Evolutionary conservation across 140 eudicot genomes (phyloP).

Genomic region (Senecio squalidus): DNA sequence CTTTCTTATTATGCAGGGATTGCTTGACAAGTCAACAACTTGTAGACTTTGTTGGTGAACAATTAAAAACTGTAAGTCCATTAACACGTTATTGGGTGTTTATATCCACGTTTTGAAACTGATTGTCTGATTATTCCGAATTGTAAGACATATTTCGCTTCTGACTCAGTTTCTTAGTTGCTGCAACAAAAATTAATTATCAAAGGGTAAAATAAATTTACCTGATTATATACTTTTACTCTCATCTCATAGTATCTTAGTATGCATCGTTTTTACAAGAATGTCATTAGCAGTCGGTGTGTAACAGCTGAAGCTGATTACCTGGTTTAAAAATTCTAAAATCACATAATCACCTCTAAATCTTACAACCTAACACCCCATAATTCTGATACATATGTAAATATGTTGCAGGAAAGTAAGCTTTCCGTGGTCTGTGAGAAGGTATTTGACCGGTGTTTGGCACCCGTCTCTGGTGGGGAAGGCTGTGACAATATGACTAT

Average conservation of each 20-base stretch:
- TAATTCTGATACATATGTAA: neutral
- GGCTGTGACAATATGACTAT: conserved; percentile 98
- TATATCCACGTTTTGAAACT: neutral
- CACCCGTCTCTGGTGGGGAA: conserved; percentile 74
- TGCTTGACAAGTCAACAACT: conserved; percentile 97
- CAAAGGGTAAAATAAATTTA: neutral
- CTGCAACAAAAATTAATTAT: neutral
- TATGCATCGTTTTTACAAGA: too few relatives aligned
- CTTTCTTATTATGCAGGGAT: conserved; percentile 53
- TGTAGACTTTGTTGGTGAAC: conserved; percentile 73
- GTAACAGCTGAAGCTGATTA: too few relatives aligned
- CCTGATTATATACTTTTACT: neutral
- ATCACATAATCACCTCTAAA: neutral
- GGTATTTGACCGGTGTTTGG: conserved; percentile 73
- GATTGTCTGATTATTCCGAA: neutral
- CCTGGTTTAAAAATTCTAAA: neutral
- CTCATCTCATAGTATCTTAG: too few relatives aligned
- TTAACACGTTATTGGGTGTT: neutral
- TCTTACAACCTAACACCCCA: too few relatives aligned
- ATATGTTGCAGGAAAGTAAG: conserved; percentile 63
- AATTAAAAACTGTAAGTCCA: conserved; percentile 57
- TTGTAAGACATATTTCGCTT: neutral
- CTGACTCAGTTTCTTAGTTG: neutral
- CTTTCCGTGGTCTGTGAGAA: conserved; percentile 75
- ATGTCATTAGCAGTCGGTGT: too few relatives aligned